These are phyloP conservation scores for Myxozyma neotropica DNA, from an alignment of 805 yeast species.

Conservation along the genomic window DNA sequence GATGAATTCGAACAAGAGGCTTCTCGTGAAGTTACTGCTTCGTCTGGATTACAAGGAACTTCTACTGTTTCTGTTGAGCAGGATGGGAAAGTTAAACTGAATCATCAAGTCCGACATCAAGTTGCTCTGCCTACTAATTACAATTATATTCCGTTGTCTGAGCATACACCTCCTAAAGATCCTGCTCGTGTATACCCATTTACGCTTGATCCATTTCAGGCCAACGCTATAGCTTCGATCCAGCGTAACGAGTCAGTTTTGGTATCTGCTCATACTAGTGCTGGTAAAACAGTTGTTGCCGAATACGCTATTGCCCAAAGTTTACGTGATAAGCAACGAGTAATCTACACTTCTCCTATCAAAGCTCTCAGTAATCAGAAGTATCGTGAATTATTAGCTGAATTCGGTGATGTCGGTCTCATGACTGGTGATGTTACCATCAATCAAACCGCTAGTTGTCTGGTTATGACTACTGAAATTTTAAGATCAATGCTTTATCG, in stretches of 20 bases:
- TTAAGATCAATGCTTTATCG: constrained; percentile 93
- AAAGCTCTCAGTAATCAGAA: constrained; percentile 94
- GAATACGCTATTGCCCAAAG: constrained; percentile 97
- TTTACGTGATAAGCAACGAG: constrained; percentile 87
- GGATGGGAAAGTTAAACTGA: constrained; percentile 64
- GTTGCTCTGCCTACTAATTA: constrained; percentile 94
- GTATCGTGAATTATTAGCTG: constrained; percentile 87
- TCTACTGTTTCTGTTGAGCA: constrained; percentile 44
- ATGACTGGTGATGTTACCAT: constrained; percentile 99
- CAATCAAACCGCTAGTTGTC: constrained; percentile 96
- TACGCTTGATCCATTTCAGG: constrained; percentile 94
- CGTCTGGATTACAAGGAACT: constrained; percentile 63
- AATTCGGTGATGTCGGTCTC: constrained; percentile 94
- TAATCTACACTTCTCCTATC: constrained; percentile 92
- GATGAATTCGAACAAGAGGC: constrained; percentile 89
- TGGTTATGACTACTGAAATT: constrained; percentile 99
- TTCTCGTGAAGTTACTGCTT: constrained; percentile 81
- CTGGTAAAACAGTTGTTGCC: constrained; percentile 96
- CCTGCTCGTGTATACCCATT: constrained; percentile 90
- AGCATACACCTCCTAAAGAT: constrained; percentile 73
- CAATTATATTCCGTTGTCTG: constrained; percentile 83
- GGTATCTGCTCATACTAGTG: constrained; percentile 97
- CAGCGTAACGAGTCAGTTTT: constrained; percentile 92
- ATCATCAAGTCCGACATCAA: constrained; percentile 96
- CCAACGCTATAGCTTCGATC: constrained; percentile 92